phyloP scores from a whole-genome alignment of 2,329 filamentous ascomycete species.

The Cyphellophora europaea region DNA sequence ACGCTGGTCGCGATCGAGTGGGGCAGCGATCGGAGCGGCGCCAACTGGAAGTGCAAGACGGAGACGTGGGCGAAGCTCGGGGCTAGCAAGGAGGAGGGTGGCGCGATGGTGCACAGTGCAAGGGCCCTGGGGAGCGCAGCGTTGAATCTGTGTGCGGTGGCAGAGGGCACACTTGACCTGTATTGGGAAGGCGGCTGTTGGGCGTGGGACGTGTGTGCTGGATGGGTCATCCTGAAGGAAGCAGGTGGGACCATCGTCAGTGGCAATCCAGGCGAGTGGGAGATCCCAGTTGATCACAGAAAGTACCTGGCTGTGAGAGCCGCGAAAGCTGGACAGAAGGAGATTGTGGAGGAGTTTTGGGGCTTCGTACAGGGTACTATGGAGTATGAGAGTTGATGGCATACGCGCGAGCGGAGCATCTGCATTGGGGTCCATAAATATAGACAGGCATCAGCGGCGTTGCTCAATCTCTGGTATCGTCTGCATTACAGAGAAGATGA shows the following conservation, averaged over 20 bases:
- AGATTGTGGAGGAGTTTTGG: slow-evolving; percentile 35
- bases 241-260: slow-evolving; percentile 52
- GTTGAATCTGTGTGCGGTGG: slow-evolving; percentile 52
- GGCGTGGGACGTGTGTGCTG: slow-evolving; percentile 59
- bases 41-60: slow-evolving; percentile 48
- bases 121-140: slow-evolving; percentile 50
- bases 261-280: slow-evolving; percentile 43
- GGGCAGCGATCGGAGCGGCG: slow-evolving; percentile 48
- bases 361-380: slow-evolving; percentile 27
- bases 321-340: slow-evolving; percentile 25
- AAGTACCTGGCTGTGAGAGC: slow-evolving; percentile 38
- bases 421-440: too few relatives aligned
- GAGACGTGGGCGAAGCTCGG: slow-evolving; percentile 43
- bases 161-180: slow-evolving; percentile 47
- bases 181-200: slow-evolving; percentile 59
- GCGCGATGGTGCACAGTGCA: slow-evolving; percentile 53
- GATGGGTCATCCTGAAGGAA: slow-evolving; percentile 52
- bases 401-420: too few relatives aligned
- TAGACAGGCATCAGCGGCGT: too few relatives aligned
- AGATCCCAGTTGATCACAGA: slow-evolving; percentile 46
- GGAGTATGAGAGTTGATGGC: slow-evolving; percentile 24
- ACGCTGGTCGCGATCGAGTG: slow-evolving; percentile 52
- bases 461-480: too few relatives aligned
- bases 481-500: too few relatives aligned
- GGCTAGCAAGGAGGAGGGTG: slow-evolving; percentile 42